Evolutionary conservation across 129 eudicot species (phyloP).

Genomic region (Ambrosia trifida): DNA sequence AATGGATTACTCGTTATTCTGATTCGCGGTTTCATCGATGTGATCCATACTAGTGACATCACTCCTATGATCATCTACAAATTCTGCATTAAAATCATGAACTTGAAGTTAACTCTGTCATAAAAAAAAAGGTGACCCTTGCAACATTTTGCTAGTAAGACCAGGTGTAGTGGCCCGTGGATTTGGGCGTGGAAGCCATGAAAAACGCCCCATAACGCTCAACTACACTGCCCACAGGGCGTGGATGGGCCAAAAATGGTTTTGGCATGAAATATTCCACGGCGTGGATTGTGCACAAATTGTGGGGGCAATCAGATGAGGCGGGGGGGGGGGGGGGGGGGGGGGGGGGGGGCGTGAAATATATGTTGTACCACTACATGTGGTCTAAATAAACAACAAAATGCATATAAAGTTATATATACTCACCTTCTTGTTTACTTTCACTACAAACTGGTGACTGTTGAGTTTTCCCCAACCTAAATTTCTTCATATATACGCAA

Average conservation of each 20-base stretch:
- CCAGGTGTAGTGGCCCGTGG: too few species aligned
- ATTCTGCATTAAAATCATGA: constrained; percentile 38
- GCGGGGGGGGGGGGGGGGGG: too few species aligned
- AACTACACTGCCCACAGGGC: too few species aligned
- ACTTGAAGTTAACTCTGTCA: neutral
- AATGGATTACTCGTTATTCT: constrained; percentile 55
- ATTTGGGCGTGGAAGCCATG: too few species aligned
- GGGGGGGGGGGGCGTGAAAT: too few species aligned
- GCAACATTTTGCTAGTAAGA: neutral
- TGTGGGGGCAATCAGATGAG: too few species aligned
- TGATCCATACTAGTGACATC: constrained; percentile 42
- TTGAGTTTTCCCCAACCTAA: constrained; percentile 76
- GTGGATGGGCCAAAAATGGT: too few species aligned
- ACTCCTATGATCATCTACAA: constrained; percentile 44
- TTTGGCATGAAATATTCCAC: too few species aligned
- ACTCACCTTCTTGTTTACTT: constrained; percentile 59
- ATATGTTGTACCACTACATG: too few species aligned
- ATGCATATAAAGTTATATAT: constrained; percentile 4
- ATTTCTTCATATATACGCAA: constrained; percentile 65
- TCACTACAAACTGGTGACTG: constrained; percentile 51
- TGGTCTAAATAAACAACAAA: constrained; percentile 14
- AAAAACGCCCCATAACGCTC: too few species aligned
- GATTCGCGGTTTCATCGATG: constrained; percentile 48
- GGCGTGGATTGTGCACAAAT: too few species aligned
- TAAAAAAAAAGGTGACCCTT: constrained; percentile 15